phyloP scores from a whole-genome alignment of 2,329 filamentous ascomycete species.

The Alternaria incomplexa region DNA sequence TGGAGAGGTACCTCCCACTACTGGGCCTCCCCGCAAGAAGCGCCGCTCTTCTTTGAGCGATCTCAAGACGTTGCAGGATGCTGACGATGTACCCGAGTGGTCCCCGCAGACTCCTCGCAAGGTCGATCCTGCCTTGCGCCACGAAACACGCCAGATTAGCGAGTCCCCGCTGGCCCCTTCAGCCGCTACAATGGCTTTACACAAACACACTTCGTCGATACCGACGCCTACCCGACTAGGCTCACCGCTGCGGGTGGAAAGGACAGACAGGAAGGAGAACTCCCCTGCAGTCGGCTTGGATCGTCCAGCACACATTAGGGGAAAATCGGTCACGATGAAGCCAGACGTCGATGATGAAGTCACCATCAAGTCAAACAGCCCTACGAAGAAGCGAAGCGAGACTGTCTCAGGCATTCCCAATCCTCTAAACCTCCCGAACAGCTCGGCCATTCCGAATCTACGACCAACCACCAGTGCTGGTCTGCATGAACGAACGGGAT shows the following conservation, averaged over 20 bases:
- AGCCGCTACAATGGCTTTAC: constrained; percentile 31
- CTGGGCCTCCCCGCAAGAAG: constrained; percentile 65
- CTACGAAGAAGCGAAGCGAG: constrained; percentile 54
- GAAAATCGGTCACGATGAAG: constrained; percentile 28
- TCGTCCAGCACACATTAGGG: constrained; percentile 28
- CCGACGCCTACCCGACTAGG: constrained; percentile 50
- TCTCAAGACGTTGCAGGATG: constrained; percentile 71
- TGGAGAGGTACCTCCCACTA: constrained; percentile 53
- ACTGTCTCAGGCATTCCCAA: constrained; percentile 59
- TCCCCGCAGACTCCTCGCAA: constrained; percentile 47
- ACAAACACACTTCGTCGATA: constrained; percentile 48
- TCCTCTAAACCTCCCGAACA: constrained; percentile 7
- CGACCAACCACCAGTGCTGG: constrained; percentile 52
- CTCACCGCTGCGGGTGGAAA: constrained; percentile 52
- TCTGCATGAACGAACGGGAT: constrained; percentile 57
- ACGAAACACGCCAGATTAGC: constrained; percentile 31
- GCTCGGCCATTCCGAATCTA: constrained; percentile 57
- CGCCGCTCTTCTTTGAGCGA: constrained; percentile 91
- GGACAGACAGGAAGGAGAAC: constrained; percentile 48
- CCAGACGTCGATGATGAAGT: constrained; percentile 42
- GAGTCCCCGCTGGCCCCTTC: constrained; percentile 41
- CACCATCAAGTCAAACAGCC: constrained; percentile 46
- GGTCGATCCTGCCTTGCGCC: constrained; percentile 28
- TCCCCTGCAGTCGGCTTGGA: constrained; percentile 44
- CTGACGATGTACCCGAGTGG: constrained; percentile 50